A percentile compares a stretch with the other conserved stretches of the same genome.
Conservation (phyloP, 2,329 filamentous ascomycete species). For the Colletotrichum sp. region DNA sequence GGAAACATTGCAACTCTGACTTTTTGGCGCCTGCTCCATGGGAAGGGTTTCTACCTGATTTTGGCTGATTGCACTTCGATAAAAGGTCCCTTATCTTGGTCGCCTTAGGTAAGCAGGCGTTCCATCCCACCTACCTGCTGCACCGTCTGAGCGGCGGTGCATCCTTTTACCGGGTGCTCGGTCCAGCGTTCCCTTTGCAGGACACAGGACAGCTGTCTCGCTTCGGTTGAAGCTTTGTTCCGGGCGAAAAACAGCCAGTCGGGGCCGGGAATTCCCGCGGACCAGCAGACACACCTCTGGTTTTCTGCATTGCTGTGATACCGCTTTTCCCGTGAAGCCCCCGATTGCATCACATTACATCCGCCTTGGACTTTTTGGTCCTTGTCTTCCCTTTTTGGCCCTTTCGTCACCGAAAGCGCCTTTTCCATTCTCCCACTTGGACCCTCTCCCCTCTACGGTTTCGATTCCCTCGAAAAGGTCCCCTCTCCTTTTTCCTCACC, state of each 20-base stretch:
- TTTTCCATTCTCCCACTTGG: not conserved
- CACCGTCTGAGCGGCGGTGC: not conserved
- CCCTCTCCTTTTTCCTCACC: not conserved
- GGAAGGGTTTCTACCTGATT: not conserved
- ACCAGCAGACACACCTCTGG: conserved; percentile 18
- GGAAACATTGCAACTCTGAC: not conserved
- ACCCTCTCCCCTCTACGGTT: conserved; percentile 1
- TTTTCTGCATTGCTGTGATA: conserved; percentile 17
- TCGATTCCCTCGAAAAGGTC: conserved; percentile 4
- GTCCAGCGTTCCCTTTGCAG: not conserved
- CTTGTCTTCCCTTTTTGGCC: conserved; percentile 14
- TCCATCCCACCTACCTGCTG: not conserved
- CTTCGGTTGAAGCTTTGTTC: conserved; percentile 19
- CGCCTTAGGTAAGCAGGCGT: not conserved
- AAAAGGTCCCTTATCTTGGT: not conserved
- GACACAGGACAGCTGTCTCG: conserved; percentile 1
- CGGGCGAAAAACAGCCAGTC: conserved; percentile 9
- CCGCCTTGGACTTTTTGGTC: not conserved
- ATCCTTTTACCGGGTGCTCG: not conserved
- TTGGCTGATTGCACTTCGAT: not conserved
- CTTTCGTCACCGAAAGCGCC: conserved; percentile 7
- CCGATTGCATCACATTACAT: conserved; percentile 21
- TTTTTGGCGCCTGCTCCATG: not conserved
- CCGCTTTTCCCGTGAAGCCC: conserved; percentile 12
- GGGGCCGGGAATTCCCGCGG: conserved; percentile 20